Percentiles rank a stretch among this genome's conserved stretches.
Evolutionary conservation across 2,329 filamentous ascomycete species (phyloP).

Genomic region (Didymella segeticola): DNA sequence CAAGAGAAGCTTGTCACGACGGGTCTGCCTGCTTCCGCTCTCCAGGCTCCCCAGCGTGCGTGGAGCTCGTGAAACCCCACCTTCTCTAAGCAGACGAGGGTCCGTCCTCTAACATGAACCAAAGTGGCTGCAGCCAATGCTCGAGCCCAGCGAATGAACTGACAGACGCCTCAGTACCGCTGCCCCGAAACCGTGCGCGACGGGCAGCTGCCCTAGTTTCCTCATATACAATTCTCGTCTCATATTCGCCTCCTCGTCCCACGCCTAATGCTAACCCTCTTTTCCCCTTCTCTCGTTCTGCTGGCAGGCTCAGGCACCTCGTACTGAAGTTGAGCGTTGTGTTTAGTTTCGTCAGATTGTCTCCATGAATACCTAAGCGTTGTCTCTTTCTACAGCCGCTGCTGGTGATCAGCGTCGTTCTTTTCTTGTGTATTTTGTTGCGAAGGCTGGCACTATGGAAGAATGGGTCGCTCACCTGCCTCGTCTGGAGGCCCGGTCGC

Average conservation of each 20-base stretch:
- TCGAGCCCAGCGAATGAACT: constrained; percentile 35
- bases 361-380: constrained; percentile 49
- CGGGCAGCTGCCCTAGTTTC: constrained; percentile 39
- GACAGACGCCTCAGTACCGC: constrained; percentile 48
- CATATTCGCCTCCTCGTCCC: constrained; percentile 45
- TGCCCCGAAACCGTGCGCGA: constrained; percentile 48
- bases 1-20: constrained; percentile 31
- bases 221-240: constrained; percentile 52
- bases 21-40: constrained; percentile 44
- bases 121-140: constrained; percentile 39
- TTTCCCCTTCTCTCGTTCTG: constrained; percentile 46
- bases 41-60: constrained; percentile 32
- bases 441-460: constrained; percentile 46
- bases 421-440: constrained; percentile 38
- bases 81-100: constrained; percentile 37
- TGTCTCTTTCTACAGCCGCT: constrained; percentile 45
- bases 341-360: constrained; percentile 43
- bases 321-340: constrained; percentile 46
- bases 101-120: constrained; percentile 36
- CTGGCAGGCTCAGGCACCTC: constrained; percentile 50
- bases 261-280: constrained; percentile 48
- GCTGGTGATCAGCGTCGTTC: constrained; percentile 49
- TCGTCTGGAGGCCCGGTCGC: constrained; percentile 45
- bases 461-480: constrained; percentile 42
- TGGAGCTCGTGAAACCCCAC: constrained; percentile 46